Conservation (phyloP, 192 early-diverging fungal genomes). For the Mycoemilia scoparia region DNA sequence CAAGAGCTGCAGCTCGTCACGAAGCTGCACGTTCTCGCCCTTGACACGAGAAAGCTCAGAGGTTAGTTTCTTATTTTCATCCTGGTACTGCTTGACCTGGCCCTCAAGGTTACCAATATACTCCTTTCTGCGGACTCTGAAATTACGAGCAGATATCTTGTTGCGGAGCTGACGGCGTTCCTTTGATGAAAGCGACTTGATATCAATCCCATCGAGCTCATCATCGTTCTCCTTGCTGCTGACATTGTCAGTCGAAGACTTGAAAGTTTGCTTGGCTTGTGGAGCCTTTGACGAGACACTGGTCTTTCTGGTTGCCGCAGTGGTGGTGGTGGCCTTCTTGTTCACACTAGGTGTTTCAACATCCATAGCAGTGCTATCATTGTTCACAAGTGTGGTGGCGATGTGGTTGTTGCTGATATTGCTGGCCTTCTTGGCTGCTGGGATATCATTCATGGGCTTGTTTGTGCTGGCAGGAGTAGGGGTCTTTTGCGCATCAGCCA, state of each 20-base stretch:
- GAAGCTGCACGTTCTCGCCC: slow-evolving; percentile 19
- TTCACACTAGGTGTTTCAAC: no score
- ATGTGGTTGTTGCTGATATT: no score
- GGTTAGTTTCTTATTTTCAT: slow-evolving; percentile 30
- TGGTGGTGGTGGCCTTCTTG: no score
- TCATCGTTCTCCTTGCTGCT: slow-evolving; percentile 6
- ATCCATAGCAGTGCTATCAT: no score
- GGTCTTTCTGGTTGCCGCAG: no score
- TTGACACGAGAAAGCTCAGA: slow-evolving; percentile 16
- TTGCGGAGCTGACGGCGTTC: slow-evolving; percentile 70
- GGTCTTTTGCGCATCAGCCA: no score
- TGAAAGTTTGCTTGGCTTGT: no score
- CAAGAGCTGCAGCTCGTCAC: slow-evolving; percentile 16
- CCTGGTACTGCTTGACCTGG: slow-evolving; percentile 33
- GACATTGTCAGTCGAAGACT: slow-evolving; percentile 2
- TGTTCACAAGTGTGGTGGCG: no score
- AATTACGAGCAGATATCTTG: slow-evolving; percentile 74
- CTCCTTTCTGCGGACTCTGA: slow-evolving; percentile 66
- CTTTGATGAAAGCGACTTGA: slow-evolving; percentile 47
- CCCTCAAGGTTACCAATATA: slow-evolving; percentile 42
- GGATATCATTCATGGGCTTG: no score
- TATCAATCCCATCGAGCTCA: slow-evolving; percentile 29
- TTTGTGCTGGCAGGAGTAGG: no score
- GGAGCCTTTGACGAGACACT: no score
- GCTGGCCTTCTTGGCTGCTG: no score